phyloP scores from a whole-genome alignment of 192 early-diverging fungal species.

The Mortierella antarctica region DNA sequence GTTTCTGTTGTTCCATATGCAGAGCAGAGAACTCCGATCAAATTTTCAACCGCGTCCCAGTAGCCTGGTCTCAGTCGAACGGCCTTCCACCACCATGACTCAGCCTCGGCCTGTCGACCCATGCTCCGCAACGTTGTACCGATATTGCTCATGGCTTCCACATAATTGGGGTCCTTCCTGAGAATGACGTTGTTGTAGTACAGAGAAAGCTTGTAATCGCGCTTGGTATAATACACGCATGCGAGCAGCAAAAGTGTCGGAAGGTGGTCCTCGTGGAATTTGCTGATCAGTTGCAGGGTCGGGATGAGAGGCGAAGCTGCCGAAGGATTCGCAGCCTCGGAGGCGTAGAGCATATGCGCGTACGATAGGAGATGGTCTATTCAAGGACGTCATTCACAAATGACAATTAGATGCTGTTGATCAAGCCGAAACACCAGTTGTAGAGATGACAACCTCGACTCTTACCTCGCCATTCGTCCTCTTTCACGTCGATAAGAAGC shows the following conservation, averaged over 20 bases:
- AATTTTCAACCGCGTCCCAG: constrained; percentile 92
- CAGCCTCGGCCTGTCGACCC: constrained; percentile 78
- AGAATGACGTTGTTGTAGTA: constrained; percentile 87
- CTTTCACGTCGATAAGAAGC: constrained; percentile 25
- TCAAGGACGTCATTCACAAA: neutral
- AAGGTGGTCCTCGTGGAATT: constrained; percentile 70
- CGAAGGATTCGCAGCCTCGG: constrained; percentile 61
- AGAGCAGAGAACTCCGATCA: constrained; percentile 83
- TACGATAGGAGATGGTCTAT: constrained; percentile 71
- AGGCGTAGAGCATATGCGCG: constrained; percentile 71
- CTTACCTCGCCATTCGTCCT: constrained; percentile 47
- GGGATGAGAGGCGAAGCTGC: constrained; percentile 64
- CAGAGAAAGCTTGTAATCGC: constrained; percentile 76
- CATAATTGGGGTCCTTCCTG: constrained; percentile 83
- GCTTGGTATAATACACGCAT: constrained; percentile 87
- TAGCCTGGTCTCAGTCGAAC: constrained; percentile 88
- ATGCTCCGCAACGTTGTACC: constrained; percentile 88
- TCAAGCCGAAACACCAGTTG: neutral
- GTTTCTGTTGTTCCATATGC: constrained; percentile 39
- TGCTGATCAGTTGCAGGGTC: constrained; percentile 58
- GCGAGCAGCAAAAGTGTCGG: constrained; percentile 88
- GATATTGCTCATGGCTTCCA: constrained; percentile 93
- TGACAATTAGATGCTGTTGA: neutral
- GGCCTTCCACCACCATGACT: constrained; percentile 86
- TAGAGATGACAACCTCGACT: neutral